Percentiles rank a stretch among this genome's conserved stretches.
phyloP scores from a whole-genome alignment of 2,329 filamentous ascomycete genomes.

The Cephalotrichum gorgonifer region DNA sequence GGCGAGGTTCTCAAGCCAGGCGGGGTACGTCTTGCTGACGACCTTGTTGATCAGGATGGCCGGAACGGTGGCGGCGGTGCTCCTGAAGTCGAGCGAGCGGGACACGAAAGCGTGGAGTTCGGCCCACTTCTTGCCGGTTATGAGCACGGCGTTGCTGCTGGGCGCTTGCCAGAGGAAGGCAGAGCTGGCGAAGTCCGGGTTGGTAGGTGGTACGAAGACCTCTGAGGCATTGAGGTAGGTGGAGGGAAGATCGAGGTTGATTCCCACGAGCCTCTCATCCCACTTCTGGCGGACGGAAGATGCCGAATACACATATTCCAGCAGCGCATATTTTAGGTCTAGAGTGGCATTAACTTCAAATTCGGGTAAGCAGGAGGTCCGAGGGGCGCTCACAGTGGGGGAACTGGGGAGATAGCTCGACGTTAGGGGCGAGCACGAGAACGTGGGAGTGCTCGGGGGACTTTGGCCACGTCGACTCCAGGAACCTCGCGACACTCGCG shows the following conservation, averaged over 20 bases:
- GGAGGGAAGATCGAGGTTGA: slow-evolving; percentile 68
- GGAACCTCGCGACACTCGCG: slow-evolving; percentile 62
- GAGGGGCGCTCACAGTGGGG: slow-evolving; percentile 54
- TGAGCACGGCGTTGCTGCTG: slow-evolving; percentile 69
- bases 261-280: slow-evolving; percentile 55
- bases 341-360: slow-evolving; percentile 9
- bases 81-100: slow-evolving; percentile 27
- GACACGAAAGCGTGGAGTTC: slow-evolving; percentile 76
- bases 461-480: slow-evolving; percentile 81
- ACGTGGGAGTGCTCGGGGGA: slow-evolving; percentile 58
- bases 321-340: slow-evolving; percentile 65
- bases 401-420: slow-evolving; percentile 69
- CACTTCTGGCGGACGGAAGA: slow-evolving; percentile 29
- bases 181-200: slow-evolving; percentile 26
- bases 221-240: slow-evolving; percentile 50
- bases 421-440: slow-evolving; percentile 73
- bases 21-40: slow-evolving; percentile 58
- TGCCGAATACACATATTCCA: slow-evolving; percentile 68
- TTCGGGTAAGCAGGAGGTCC: not conserved
- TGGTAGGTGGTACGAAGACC: slow-evolving; percentile 35
- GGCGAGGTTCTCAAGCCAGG: slow-evolving; percentile 70
- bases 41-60: slow-evolving; percentile 31
- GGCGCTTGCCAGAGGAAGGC: slow-evolving; percentile 81
- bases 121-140: slow-evolving; percentile 78
- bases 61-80: slow-evolving; percentile 20